These are phyloP conservation scores for Allium cepa DNA, from an alignment of 106 monocot genomes.

Conservation along the genomic window DNA sequence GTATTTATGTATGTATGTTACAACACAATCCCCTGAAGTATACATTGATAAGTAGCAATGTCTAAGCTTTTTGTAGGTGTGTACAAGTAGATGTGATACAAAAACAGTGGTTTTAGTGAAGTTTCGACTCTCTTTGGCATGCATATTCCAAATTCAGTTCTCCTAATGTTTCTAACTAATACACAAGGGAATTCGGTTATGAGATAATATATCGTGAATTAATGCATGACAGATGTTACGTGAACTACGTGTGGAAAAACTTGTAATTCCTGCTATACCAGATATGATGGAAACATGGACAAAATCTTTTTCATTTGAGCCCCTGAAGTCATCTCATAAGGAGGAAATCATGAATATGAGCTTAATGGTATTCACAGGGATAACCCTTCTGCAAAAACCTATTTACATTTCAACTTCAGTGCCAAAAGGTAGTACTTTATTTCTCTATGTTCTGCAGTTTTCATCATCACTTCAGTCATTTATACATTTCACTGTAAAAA, in stretches of 20 bases:
- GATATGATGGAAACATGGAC: slow-evolving; percentile 63
- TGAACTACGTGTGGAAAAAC: slow-evolving; percentile 34
- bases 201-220: too few species aligned
- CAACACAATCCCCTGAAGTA: too few species aligned
- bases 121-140: background rate
- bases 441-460: background rate
- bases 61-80: too few species aligned
- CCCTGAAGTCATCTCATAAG: slow-evolving; percentile 23
- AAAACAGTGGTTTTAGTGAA: too few species aligned
- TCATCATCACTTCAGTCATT: background rate
- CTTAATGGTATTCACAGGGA: slow-evolving; percentile 45
- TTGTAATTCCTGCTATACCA: slow-evolving; percentile 58
- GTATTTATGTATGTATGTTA: too few species aligned
- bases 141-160: background rate
- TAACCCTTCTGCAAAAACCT: slow-evolving; percentile 51
- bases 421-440: slow-evolving; percentile 7
- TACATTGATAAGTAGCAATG: too few species aligned
- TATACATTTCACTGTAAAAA: background rate
- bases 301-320: slow-evolving; percentile 46
- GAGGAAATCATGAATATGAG: slow-evolving; percentile 54
- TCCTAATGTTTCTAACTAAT: too few species aligned
- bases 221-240: slow-evolving; percentile 29
- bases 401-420: slow-evolving; percentile 11
- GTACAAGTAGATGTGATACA: too few species aligned
- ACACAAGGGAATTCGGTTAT: too few species aligned